Evolutionary conservation across 169 alveolate species (phyloP), one percentile per base, ranked within the genome.

Genomic region (Eimeria necatrix): DNA sequence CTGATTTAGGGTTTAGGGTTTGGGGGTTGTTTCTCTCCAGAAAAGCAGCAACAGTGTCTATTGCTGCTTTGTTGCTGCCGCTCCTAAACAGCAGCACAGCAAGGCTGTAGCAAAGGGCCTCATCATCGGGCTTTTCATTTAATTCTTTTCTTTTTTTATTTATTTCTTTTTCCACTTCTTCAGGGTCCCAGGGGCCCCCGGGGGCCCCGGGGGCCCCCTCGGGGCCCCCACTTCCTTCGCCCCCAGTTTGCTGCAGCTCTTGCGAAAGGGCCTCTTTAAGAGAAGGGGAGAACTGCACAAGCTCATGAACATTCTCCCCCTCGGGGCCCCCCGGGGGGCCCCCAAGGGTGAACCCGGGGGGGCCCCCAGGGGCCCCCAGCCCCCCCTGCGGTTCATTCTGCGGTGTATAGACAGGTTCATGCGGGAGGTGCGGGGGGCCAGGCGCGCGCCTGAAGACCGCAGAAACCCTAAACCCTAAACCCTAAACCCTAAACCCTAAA

Each of bases 371-470:
- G 78, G 24, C 59, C 4, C 14, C 80, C 56, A 22, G n/a, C 20
- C 6, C 73, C 20, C 78, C 61, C n/a, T 10, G 80, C 60, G 53
- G 78, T 3, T 3, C 10, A 20, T 14, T 3, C 76, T 32, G 26
- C 92, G 74, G 92, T 84, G 92, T 5, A 84, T 60, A 22, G 92
- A 84, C 53, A 84, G 60, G 20, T 84, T 59, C n/a, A 84, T 60
- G 22, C 59, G 74, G 46, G 92, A 26, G 26, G 92, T 7, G 18
- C 78, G 78, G 46, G 78, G 26, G 16, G 78, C 78, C 46, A 68
- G 26, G 26, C 78, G 64, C 8, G 64, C 64, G 64, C 64, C 64
- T 56, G 64, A 56, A 56, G 20, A 56, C 78, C 26, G 78, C 20
- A 68, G 9, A n/a, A 8, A 68, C 20, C 64, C 8, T 14, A 56